These are phyloP conservation scores for Begonia masoniana DNA, from an alignment of 306 rosid genomes.

Conservation along the genomic window DNA sequence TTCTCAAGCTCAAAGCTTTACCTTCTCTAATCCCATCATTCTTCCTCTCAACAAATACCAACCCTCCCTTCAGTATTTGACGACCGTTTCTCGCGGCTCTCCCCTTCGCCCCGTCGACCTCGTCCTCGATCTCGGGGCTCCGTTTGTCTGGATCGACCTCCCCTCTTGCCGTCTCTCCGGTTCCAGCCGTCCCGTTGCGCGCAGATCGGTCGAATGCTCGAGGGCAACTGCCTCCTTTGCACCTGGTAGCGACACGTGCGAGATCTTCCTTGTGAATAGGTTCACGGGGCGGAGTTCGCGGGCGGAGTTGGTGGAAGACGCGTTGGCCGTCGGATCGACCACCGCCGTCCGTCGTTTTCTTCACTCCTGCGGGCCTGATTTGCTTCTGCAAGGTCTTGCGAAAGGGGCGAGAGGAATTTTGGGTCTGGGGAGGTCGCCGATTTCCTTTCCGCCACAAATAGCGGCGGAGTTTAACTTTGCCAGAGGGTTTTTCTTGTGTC, in stretches of 20 bases:
- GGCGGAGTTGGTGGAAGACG: slow-evolving; percentile 36
- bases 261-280: slow-evolving; percentile 19
- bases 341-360: slow-evolving; percentile 7
- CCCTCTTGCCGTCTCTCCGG: slow-evolving; percentile 10
- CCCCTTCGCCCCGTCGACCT: slow-evolving; percentile 26
- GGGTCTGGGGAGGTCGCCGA: slow-evolving; percentile 46
- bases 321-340: slow-evolving; percentile 16
- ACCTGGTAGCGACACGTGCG: slow-evolving; percentile 18
- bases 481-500: slow-evolving; percentile 37
- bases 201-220: slow-evolving; percentile 48
- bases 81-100: slow-evolving; percentile 28
- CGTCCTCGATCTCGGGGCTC: slow-evolving; percentile 46
- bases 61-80: slow-evolving; percentile 43
- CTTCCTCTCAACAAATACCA: slow-evolving; percentile 35
- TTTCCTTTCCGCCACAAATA: slow-evolving; percentile 49
- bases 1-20: slow-evolving; percentile 7
- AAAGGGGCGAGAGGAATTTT: slow-evolving; percentile 36
- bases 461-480: slow-evolving; percentile 18
- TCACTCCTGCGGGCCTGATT: slow-evolving; percentile 31
- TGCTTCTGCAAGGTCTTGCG: slow-evolving; percentile 40
- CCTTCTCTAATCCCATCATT: background rate
- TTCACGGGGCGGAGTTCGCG: slow-evolving; percentile 12
- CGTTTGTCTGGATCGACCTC: slow-evolving; percentile 39
- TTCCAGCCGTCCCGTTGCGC: slow-evolving; percentile 19
- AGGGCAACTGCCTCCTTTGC: slow-evolving; percentile 17